Base-by-base conservation (phyloP, 257 asterid genomes). In the Hygrophila difformis region DNA sequence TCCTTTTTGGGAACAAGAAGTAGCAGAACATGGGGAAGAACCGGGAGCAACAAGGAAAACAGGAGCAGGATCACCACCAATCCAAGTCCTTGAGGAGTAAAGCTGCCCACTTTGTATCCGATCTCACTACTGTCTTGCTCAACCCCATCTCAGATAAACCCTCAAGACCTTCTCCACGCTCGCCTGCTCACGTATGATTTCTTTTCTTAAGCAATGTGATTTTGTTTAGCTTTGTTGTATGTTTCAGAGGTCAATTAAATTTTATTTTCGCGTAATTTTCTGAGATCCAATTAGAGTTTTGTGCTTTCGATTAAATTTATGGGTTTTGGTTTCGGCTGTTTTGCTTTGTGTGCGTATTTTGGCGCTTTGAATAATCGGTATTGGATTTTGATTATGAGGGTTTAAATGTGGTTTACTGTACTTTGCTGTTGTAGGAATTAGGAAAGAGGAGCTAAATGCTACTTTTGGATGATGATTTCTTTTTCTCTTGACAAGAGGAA, bases 101-200 rank as follows among this genome's bases (percentile, higher is more conserved):
- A 89, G 96, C 98, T 28, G 85, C 64, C n/a, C 88, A 85, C 70
- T 71, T 85, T 61, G 94, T 89, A 14, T 82, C 96, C 62, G 96
- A 82, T 80, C 82, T 89, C 41, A 76, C 97, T 44, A 81, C 94
- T 43, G 78, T 79, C 58, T 67, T 82, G 36, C 81, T 85, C 62
- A 85, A 77, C 63, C 96, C 96, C 23, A 73, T 85, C 58, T 85
- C 96, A 20, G 94, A 89, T 66, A 85, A 79, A 67, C 77, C 91
- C 60, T 59, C 86, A 11, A 56, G 50, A 5, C 64, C 70, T 15
- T 35, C 39, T 12, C 44, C 67, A 1, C 36, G 39, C 2, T 57
- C 69, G 1, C 45, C 72, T 38, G 40, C 71, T 26, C 67, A 66
- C 50, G 96, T 85, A 66, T 65, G 53, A 33, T 8, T 44, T 12